These are phyloP conservation scores for Eutypella sp. DNA, from an alignment of 2,329 filamentous ascomycete species.

Conservation along the genomic window DNA sequence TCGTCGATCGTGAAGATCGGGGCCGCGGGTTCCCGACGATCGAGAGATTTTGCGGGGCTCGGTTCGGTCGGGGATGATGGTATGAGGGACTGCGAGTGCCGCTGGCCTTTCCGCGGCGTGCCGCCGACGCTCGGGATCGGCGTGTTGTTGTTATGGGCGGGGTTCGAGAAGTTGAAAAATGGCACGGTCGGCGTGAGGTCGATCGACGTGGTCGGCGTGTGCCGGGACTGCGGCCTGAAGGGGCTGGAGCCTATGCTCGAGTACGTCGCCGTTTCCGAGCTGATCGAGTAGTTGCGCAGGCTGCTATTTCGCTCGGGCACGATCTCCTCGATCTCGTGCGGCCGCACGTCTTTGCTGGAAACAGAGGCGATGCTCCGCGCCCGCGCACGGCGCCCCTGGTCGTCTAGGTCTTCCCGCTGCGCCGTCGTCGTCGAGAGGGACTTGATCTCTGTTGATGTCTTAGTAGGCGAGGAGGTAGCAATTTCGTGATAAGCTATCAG, in stretches of 20 bases:
- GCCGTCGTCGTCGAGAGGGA: constrained; percentile 1
- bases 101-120: constrained; percentile 8
- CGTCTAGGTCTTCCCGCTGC: constrained; percentile 6
- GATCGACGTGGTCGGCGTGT: constrained; percentile 41
- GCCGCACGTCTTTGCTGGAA: constrained; percentile 17
- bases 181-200: constrained; percentile 27
- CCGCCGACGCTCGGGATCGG: constrained; percentile 1
- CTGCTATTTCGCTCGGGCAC: constrained; percentile 33
- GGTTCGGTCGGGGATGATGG: constrained; percentile 6
- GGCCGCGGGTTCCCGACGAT: constrained; percentile 7
- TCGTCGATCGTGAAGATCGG: constrained; percentile 20
- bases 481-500: constrained; percentile 16
- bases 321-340: constrained; percentile 32
- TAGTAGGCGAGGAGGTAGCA: constrained; percentile 12
- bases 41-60: constrained; percentile 1
- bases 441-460: constrained; percentile 9
- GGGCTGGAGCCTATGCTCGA: constrained; percentile 37
- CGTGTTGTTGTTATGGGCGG: constrained; percentile 6
- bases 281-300: constrained; percentile 35
- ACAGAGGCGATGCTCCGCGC: constrained; percentile 20
- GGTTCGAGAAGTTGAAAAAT: constrained; percentile 9
- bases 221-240: constrained; percentile 36
- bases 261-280: constrained; percentile 35
- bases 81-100: neutral
- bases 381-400: constrained; percentile 11